Percentiles rank a stretch among this genome's conserved stretches.
These are phyloP conservation scores for Aspergillus sojae DNA, from an alignment of 2,329 filamentous ascomycete genomes.

Conservation along the genomic window DNA sequence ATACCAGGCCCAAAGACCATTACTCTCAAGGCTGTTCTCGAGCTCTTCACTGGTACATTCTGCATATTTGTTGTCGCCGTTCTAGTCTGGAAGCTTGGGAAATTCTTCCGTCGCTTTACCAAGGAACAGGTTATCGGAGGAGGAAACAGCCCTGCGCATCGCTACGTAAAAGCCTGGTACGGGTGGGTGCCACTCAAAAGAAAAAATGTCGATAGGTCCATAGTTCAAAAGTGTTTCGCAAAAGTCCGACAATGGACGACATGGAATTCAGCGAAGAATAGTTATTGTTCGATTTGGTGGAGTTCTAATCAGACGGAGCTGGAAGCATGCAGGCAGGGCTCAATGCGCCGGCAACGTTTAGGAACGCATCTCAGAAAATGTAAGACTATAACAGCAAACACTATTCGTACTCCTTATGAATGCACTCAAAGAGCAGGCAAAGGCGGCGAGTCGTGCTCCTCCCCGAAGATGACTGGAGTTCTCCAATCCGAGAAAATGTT, in stretches of 20 bases:
- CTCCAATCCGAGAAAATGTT: background rate
- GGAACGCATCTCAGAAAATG: constrained; percentile 31
- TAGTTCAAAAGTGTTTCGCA: constrained; percentile 22
- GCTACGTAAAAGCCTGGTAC: constrained; percentile 47
- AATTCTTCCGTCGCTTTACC: constrained; percentile 40
- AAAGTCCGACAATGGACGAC: constrained; percentile 30
- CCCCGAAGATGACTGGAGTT: constrained; percentile 12
- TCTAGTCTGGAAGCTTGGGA: constrained; percentile 43
- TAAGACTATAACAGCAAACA: constrained; percentile 25
- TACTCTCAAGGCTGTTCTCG: constrained; percentile 32
- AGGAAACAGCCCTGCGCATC: constrained; percentile 33
- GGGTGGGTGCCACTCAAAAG: constrained; percentile 42
- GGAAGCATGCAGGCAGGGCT: constrained; percentile 22
- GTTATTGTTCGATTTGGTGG: constrained; percentile 48
- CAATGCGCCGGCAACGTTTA: constrained; percentile 24
- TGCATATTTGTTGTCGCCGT: constrained; percentile 42
- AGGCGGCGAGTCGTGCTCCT: background rate
- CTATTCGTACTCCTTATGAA: constrained; percentile 29
- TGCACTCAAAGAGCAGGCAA: constrained; percentile 9
- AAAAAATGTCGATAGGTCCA: constrained; percentile 33
- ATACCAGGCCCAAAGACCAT: constrained; percentile 30
- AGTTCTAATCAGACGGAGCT: constrained; percentile 34
- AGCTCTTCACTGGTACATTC: constrained; percentile 40
- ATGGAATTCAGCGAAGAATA: constrained; percentile 38
- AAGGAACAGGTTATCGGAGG: constrained; percentile 34